phyloP scores from a whole-genome alignment of 257 asterid genomes.

The Penstemon barbatus region DNA sequence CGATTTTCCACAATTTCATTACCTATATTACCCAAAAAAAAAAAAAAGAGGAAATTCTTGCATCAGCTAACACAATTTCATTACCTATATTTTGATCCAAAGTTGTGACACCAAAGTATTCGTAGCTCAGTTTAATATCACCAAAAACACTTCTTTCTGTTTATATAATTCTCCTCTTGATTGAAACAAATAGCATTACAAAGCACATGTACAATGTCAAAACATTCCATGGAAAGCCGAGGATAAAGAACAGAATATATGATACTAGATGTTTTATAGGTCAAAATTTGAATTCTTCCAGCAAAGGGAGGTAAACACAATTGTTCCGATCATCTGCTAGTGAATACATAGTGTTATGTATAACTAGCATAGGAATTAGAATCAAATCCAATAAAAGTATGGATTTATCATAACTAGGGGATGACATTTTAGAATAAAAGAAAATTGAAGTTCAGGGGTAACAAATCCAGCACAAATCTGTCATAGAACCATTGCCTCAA shows the following conservation, averaged over 20 bases:
- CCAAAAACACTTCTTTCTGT: neutral
- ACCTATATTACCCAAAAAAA: neutral
- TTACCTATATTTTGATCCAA: no score
- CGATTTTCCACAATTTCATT: constrained; percentile 17
- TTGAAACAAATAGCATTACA: neutral
- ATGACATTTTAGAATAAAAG: constrained; percentile 7
- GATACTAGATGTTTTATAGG: neutral
- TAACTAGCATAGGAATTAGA: constrained; percentile 7
- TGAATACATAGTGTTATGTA: neutral
- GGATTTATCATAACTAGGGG: constrained; percentile 9
- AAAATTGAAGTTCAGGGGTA: constrained; percentile 10
- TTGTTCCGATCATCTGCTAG: neutral
- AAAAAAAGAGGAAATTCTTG: constrained; percentile 11
- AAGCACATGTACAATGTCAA: constrained; percentile 8
- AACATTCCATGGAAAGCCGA: neutral
- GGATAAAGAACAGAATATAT: neutral
- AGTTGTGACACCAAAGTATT: constrained; percentile 11
- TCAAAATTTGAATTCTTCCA: neutral
- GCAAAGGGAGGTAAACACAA: neutral
- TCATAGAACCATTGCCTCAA: neutral
- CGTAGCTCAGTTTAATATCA: constrained; percentile 2
- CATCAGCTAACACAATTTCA: no score
- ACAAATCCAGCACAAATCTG: neutral
- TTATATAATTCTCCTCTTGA: constrained; percentile 15
- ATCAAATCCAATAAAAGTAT: constrained; percentile 4